Conservation (phyloP, 2,329 filamentous ascomycete genomes). For the Akanthomyces lecanii region DNA sequence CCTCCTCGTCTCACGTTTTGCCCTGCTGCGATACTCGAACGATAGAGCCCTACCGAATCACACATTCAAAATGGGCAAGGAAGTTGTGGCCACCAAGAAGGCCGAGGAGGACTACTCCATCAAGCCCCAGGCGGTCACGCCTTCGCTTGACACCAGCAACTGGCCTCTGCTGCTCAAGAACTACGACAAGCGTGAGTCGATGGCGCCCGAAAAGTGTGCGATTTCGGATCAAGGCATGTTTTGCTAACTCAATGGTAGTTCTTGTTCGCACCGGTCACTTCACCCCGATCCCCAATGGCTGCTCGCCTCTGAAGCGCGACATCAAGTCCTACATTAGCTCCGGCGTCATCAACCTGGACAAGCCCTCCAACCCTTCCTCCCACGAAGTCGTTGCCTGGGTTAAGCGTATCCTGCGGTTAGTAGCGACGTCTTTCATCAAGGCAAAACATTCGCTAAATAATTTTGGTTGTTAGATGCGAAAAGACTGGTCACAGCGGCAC, state of each 20-base stretch:
- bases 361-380: constrained; percentile 90
- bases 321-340: constrained; percentile 96
- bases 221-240: background rate
- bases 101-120: constrained; percentile 75
- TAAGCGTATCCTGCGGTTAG: constrained; percentile 88
- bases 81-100: constrained; percentile 32
- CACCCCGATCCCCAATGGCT: constrained; percentile 91
- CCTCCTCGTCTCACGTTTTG: constrained; percentile 21
- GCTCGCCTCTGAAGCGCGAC: constrained; percentile 86
- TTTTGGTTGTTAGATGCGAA: constrained; percentile 46
- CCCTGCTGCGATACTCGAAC: constrained; percentile 15
- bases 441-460: constrained; percentile 2
- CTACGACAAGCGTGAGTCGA: constrained; percentile 77
- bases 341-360: constrained; percentile 88
- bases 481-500: constrained; percentile 99
- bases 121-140: constrained; percentile 81
- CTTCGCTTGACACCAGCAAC: constrained; percentile 76
- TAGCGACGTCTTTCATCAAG: constrained; percentile 13
- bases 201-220: constrained; percentile 13
- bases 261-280: constrained; percentile 93
- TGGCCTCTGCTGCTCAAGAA: constrained; percentile 96
- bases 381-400: constrained; percentile 99
- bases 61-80: constrained; percentile 41
- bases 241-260: constrained; percentile 49
- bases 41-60: background rate